phyloP scores from a whole-genome alignment of 345 rosid species.

The Rhodamnia argentea region DNA sequence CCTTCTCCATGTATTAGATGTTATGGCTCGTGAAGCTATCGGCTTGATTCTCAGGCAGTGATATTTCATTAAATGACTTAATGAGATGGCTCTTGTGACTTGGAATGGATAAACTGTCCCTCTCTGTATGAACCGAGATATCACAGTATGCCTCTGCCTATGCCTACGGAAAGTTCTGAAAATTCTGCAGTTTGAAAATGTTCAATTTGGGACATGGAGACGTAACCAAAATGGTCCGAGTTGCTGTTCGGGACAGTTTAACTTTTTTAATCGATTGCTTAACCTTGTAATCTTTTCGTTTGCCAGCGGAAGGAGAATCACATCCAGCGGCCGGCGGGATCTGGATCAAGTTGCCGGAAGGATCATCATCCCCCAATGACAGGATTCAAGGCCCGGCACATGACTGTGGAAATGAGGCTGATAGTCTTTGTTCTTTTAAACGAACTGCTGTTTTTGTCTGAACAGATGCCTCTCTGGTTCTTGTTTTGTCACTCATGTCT shows the following conservation, averaged over 20 bases:
- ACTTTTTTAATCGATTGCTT: not conserved
- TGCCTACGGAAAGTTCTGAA: not conserved
- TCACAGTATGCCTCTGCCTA: not conserved
- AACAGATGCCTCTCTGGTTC: not conserved
- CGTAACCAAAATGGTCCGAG: not conserved
- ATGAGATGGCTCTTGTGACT: not conserved
- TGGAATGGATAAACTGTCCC: not conserved
- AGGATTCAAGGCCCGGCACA: not conserved
- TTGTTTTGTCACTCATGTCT: not conserved
- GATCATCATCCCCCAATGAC: conserved; percentile 8
- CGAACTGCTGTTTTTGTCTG: not conserved
- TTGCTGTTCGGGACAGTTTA: not conserved
- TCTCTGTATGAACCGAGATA: not conserved
- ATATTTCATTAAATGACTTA: not conserved
- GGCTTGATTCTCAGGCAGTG: not conserved
- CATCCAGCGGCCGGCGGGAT: conserved; percentile 38
- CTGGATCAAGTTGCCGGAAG: conserved; percentile 46
- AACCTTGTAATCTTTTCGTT: not conserved
- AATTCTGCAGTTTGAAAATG: not conserved
- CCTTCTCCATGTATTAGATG: not conserved
- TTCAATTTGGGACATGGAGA: not conserved
- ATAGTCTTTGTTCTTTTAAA: not conserved
- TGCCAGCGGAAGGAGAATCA: conserved; percentile 33
- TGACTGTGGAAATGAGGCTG: not conserved
- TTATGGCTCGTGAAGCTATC: not conserved